Percentiles rank a stretch among this genome's conserved stretches.
These are phyloP conservation scores for Austropuccinia psidii DNA, from an alignment of 1,284 basidiomycete genomes.

Conservation along the genomic window DNA sequence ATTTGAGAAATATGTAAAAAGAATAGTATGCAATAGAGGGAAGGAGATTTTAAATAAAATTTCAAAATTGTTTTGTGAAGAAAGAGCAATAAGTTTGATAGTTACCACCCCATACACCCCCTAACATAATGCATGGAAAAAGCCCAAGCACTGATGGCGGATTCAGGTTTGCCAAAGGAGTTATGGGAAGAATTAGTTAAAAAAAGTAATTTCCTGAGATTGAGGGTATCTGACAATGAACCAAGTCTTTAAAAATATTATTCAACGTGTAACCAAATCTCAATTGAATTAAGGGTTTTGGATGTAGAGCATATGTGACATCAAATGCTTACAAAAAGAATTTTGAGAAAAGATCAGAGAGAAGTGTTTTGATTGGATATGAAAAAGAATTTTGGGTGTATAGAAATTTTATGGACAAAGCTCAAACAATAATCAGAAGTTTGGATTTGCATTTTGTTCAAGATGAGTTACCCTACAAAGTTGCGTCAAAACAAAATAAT, in stretches of 20 bases:
- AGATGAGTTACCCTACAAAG: no score
- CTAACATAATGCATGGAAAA: conserved; percentile 16
- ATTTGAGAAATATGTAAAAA: conserved; percentile 4
- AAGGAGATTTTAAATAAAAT: neutral
- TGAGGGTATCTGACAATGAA: neutral
- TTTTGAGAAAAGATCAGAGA: neutral
- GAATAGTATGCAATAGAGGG: conserved; percentile 1
- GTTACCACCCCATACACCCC: conserved; percentile 4
- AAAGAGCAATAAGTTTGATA: neutral
- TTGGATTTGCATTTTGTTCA: no score
- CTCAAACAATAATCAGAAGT: neutral
- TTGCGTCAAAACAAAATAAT: no score
- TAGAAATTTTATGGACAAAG: no score
- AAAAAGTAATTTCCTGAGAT: neutral
- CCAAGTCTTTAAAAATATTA: neutral
- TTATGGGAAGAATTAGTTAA: neutral
- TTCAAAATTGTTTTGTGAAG: no score
- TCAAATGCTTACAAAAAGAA: no score
- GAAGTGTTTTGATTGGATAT: neutral
- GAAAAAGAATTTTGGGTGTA: neutral
- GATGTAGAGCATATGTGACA: neutral
- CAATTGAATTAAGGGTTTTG: neutral
- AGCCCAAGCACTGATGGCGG: neutral
- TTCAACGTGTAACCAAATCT: neutral
- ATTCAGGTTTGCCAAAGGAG: neutral